Percentiles rank a stretch among this genome's conserved stretches.
These are phyloP conservation scores for Beauveria bassiana DNA, from an alignment of 2,329 filamentous ascomycete genomes.

Conservation along the genomic window DNA sequence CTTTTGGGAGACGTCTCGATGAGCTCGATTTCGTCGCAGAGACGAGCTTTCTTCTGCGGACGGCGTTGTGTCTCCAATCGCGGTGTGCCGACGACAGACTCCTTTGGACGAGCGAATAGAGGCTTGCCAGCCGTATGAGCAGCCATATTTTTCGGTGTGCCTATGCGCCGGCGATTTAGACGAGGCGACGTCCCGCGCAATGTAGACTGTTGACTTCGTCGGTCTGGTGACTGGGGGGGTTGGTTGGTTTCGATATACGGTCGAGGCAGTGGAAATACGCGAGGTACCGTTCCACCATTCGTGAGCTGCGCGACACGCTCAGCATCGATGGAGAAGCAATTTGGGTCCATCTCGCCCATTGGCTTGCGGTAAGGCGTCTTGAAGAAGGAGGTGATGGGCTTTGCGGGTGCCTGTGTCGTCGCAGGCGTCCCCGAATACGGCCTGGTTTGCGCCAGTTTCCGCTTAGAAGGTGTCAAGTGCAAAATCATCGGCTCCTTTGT, in stretches of 20 bases:
- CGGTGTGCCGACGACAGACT: constrained; percentile 14
- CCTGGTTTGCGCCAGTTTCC: constrained; percentile 31
- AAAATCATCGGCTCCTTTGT: constrained; percentile 62
- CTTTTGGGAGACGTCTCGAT: constrained; percentile 30
- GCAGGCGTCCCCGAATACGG: constrained; percentile 13
- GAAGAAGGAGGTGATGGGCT: constrained; percentile 50
- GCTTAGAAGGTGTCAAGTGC: constrained; percentile 33
- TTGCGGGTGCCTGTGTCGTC: constrained; percentile 25
- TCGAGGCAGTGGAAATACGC: constrained; percentile 51
- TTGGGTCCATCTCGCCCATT: constrained; percentile 55
- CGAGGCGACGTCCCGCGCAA: constrained; percentile 28
- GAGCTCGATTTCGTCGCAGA: constrained; percentile 38
- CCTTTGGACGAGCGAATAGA: constrained; percentile 13
- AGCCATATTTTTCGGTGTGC: constrained; percentile 41
- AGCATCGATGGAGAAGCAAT: constrained; percentile 49
- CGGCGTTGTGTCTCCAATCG: constrained; percentile 22
- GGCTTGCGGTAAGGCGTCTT: constrained; percentile 43
- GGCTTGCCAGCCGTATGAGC: constrained; percentile 19
- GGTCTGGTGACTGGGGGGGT: constrained; percentile 15
- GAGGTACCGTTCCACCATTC: constrained; percentile 40
- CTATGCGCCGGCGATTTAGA: constrained; percentile 41
- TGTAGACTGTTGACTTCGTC: constrained; percentile 14
- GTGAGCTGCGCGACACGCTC: constrained; percentile 41
- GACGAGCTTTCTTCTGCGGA: constrained; percentile 49
- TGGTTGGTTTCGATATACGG: constrained; percentile 41